Percentiles rank a stretch among this genome's conserved stretches.
Conservation (phyloP, 2,329 filamentous ascomycete genomes). For the Phyllachora maydis region DNA sequence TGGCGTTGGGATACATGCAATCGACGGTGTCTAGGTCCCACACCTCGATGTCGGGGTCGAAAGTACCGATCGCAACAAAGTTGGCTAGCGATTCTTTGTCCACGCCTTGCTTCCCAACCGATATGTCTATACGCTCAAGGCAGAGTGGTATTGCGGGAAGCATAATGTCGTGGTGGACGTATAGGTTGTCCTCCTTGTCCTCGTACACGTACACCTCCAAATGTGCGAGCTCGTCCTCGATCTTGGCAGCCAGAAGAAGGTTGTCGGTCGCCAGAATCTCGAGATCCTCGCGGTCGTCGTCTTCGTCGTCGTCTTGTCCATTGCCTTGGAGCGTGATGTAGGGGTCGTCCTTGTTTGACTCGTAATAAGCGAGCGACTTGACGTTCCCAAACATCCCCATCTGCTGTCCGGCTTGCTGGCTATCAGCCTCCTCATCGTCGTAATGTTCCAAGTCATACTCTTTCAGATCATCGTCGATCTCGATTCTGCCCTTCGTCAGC, state of each 20-base stretch:
- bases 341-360: constrained; percentile 84
- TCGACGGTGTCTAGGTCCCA: constrained; percentile 95
- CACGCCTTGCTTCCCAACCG: constrained; percentile 47
- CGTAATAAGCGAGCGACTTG: constrained; percentile 83
- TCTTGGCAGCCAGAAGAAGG: constrained; percentile 73
- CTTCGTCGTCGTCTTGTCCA: constrained; percentile 46
- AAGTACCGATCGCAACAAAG: constrained; percentile 87
- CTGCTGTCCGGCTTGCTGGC: constrained; percentile 37
- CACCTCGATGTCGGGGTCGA: constrained; percentile 96
- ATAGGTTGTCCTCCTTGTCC: constrained; percentile 85
- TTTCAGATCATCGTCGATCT: constrained; percentile 68
- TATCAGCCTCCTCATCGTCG: constrained; percentile 57
- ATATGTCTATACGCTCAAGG: constrained; percentile 85
- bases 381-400: constrained; percentile 92
- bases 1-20: constrained; percentile 95
- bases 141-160: constrained; percentile 88
- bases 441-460: constrained; percentile 96
- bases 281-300: constrained; percentile 82
- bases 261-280: constrained; percentile 90
- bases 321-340: constrained; percentile 76
- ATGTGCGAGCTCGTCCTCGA: constrained; percentile 93
- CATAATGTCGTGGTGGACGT: constrained; percentile 99
- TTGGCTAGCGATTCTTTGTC: constrained; percentile 55
- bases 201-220: constrained; percentile 97
- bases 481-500: constrained; percentile 21